Evolutionary conservation across 1,139 yeast genomes (phyloP).

Genomic region (Kodamaea derodonti): DNA sequence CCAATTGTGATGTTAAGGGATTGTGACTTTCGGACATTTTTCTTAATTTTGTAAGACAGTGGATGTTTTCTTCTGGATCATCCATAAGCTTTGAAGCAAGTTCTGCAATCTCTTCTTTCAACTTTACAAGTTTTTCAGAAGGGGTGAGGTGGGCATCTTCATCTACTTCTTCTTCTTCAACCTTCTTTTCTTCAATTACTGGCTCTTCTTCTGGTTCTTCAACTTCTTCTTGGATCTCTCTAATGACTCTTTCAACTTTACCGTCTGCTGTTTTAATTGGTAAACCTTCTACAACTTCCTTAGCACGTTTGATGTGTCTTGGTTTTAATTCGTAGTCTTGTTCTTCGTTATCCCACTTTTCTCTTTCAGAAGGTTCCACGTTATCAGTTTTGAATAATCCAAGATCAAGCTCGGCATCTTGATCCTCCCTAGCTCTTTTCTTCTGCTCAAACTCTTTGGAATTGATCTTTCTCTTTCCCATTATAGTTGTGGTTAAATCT

Average conservation of each 20-base stretch:
- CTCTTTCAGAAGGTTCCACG: conserved; percentile 11
- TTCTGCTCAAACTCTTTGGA: conserved; percentile 41
- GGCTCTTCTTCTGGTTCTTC: conserved; percentile 15
- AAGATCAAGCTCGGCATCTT: conserved; percentile 42
- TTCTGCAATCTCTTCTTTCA: conserved; percentile 82
- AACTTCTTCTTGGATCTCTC: conserved; percentile 26
- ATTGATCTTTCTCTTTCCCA: conserved; percentile 46
- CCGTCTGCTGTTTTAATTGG: conserved; percentile 81
- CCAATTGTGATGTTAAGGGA: conserved; percentile 65
- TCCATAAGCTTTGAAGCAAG: conserved; percentile 76
- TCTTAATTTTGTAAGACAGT: conserved; percentile 63
- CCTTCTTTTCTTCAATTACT: conserved; percentile 11
- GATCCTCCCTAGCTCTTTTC: conserved; percentile 47
- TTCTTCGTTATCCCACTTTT: conserved; percentile 57
- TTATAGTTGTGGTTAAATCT: conserved; percentile 12
- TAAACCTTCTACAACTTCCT: conserved; percentile 60
- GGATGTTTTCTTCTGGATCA: conserved; percentile 84
- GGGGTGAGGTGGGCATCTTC: conserved; percentile 51
- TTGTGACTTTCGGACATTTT: conserved; percentile 69
- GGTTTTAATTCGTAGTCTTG: conserved; percentile 68
- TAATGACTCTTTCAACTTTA: conserved; percentile 57
- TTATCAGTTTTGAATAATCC: conserved; percentile 38
- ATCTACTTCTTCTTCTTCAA: conserved; percentile 29
- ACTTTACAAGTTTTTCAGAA: conserved; percentile 50
- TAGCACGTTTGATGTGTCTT: conserved; percentile 36